Base-by-base conservation (phyloP, 768 basidiomycete genomes). In the Tricholoma saponaceum region DNA sequence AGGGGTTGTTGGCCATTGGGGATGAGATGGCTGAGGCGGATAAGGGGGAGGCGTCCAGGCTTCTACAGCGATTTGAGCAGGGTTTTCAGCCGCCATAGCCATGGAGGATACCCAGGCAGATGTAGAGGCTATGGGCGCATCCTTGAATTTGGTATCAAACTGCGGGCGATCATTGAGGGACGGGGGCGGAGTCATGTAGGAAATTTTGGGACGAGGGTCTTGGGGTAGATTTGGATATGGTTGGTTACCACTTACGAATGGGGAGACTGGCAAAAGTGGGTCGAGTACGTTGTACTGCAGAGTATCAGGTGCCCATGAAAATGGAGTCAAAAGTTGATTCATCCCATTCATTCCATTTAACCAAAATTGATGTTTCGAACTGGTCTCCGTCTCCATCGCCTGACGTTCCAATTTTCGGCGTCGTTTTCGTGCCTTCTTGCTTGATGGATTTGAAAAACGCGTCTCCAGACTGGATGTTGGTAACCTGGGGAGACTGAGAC, bases 41-140 rank as follows among this genome's bases (percentile, higher is more conserved):
- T 51, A 30, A 47, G 41, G 47, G 12, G 10, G 47, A 7, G 47
- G 16, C 4, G 16, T n/a, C 20, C 28, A 44, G 43, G 16, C 28
- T 44, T 39, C 37, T 10, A 18, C 12, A 20, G 23, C 35, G 26
- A 37, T 41, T 39, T 22, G 57, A 13, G 52, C 41, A 32, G 68
- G 59, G 51, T 56, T 44, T 57, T 69, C 68, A 16, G 67, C 72
- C 32, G 74, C 72, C 62, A 69, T 66, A 16, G 74, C 70, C 77
- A 78, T 78, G 1, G 76, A 75, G 16, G 76, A 73, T 1, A 77
- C 76, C 76, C 76, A 79, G 6, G 72, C 58, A 30, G 70, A 66
- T 1, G 69, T 60, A 1, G 66, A 57, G 5, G 62, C 55, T 26
- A 52, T 53, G 16, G 61, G 49, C 16, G 18, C 33, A 30, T 54